phyloP scores from a whole-genome alignment of 2,329 filamentous ascomycete species.

The Sclerotinia spermophila region DNA sequence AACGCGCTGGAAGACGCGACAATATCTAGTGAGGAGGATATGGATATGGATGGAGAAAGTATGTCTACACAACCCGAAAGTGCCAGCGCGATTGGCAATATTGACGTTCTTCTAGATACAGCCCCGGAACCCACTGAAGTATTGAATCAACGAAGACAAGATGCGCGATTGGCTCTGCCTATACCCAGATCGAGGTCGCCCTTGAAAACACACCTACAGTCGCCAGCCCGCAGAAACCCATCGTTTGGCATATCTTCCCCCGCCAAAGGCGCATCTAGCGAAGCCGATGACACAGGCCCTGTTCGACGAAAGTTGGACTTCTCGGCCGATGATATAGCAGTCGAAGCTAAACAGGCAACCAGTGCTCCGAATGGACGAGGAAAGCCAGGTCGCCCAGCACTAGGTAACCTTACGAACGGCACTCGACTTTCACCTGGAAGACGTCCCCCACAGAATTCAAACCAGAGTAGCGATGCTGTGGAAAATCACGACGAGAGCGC shows the following conservation, averaged over 20 bases:
- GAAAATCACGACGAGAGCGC: constrained; percentile 49
- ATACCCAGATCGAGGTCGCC: constrained; percentile 37
- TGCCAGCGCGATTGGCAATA: constrained; percentile 11
- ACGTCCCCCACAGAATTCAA: constrained; percentile 13
- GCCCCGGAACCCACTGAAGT: constrained; percentile 46
- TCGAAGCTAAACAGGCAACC: constrained; percentile 11
- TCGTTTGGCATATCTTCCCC: constrained; percentile 37
- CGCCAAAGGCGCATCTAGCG: constrained; percentile 30
- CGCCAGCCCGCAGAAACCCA: constrained; percentile 37
- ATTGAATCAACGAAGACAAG: constrained; percentile 40
- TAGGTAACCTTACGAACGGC: constrained; percentile 26
- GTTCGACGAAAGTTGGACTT: constrained; percentile 37
- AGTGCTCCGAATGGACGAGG: constrained; percentile 8
- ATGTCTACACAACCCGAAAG: constrained; percentile 25
- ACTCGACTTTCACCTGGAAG: constrained; percentile 23
- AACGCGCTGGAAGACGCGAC: constrained; percentile 40
- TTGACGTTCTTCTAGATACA: constrained; percentile 41
- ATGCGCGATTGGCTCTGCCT: constrained; percentile 32
- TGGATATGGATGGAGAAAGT: constrained; percentile 61
- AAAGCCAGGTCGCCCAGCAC: constrained; percentile 17
- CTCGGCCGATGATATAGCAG: constrained; percentile 29
- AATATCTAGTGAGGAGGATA: constrained; percentile 52
- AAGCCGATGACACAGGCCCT: constrained; percentile 26
- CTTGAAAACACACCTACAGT: constrained; percentile 37
- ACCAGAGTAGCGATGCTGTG: constrained; percentile 36